These are phyloP conservation scores for Knufia petricola DNA, from an alignment of 2,329 filamentous ascomycete genomes.

Conservation along the genomic window DNA sequence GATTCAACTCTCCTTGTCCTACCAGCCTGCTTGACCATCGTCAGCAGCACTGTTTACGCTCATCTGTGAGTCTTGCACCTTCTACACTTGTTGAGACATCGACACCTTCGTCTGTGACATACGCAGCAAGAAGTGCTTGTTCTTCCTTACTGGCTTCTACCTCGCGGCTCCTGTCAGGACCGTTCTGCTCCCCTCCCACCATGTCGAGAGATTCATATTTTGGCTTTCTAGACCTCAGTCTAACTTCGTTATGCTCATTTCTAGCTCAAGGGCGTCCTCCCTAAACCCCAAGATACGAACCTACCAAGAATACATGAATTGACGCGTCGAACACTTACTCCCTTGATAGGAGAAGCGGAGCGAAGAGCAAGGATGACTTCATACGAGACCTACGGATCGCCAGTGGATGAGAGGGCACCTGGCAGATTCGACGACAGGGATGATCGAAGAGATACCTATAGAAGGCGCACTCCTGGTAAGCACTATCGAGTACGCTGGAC, in stretches of 20 bases:
- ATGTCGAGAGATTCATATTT: conserved; percentile 5
- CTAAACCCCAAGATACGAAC: neutral
- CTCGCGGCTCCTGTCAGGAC: neutral
- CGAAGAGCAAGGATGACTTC: conserved; percentile 33
- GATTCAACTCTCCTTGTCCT: neutral
- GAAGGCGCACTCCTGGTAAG: conserved; percentile 40
- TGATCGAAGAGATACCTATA: conserved; percentile 32
- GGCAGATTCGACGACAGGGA: conserved; percentile 33
- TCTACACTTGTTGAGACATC: conserved; percentile 4
- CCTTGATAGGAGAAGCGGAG: neutral
- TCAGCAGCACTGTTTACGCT: conserved; percentile 6
- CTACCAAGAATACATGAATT: neutral
- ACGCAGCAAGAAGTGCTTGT: conserved; percentile 1
- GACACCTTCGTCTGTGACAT: neutral
- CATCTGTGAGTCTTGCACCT: conserved; percentile 10
- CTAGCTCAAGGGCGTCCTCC: conserved; percentile 9
- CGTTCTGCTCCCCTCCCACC: neutral
- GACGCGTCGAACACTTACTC: neutral
- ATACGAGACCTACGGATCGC: conserved; percentile 38
- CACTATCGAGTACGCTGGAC: neutral
- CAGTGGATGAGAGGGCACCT: conserved; percentile 26
- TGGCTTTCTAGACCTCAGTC: conserved; percentile 10
- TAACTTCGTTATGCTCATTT: conserved; percentile 10
- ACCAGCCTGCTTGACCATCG: neutral
- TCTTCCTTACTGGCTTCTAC: neutral